phyloP scores from a whole-genome alignment of 768 basidiomycete genomes.

The Tylopilus rubrobrunneus region DNA sequence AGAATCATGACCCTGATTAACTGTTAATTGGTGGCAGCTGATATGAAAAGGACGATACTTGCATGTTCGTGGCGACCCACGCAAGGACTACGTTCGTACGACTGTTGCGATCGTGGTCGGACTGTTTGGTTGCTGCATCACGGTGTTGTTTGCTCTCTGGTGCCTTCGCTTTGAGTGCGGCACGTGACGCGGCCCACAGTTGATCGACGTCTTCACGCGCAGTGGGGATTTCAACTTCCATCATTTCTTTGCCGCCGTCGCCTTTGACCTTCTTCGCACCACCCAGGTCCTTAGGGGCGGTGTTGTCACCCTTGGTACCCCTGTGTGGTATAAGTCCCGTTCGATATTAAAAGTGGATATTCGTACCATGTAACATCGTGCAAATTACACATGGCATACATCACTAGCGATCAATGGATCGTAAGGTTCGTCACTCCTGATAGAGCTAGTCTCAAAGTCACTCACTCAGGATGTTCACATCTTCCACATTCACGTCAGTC shows the following conservation, averaged over 20 bases:
- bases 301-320: slow-evolving; percentile 94
- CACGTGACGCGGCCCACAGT: slow-evolving; percentile 75
- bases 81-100: slow-evolving; percentile 81
- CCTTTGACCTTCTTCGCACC: slow-evolving; percentile 86
- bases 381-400: slow-evolving; percentile 92
- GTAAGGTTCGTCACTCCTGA: neutral
- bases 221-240: slow-evolving; percentile 83
- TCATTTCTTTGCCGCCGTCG: slow-evolving; percentile 78
- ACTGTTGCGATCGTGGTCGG: slow-evolving; percentile 81
- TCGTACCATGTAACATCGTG: slow-evolving; percentile 78
- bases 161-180: slow-evolving; percentile 62
- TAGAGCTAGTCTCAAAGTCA: neutral
- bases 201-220: slow-evolving; percentile 84
- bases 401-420: slow-evolving; percentile 45
- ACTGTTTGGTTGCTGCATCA: slow-evolving; percentile 83
- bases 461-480: slow-evolving; percentile 78
- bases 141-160: slow-evolving; percentile 78
- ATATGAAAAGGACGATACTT: slow-evolving; percentile 23
- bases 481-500: slow-evolving; percentile 28
- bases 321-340: slow-evolving; percentile 26
- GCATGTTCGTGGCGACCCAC: slow-evolving; percentile 87
- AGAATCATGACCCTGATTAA: slow-evolving; percentile 58
- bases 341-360: neutral
- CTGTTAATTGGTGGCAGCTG: neutral
- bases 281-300: slow-evolving; percentile 82